Evolutionary conservation across 768 basidiomycete genomes (phyloP), one percentile per base, ranked within the genome.

Genomic region (Lactarius tabidus): DNA sequence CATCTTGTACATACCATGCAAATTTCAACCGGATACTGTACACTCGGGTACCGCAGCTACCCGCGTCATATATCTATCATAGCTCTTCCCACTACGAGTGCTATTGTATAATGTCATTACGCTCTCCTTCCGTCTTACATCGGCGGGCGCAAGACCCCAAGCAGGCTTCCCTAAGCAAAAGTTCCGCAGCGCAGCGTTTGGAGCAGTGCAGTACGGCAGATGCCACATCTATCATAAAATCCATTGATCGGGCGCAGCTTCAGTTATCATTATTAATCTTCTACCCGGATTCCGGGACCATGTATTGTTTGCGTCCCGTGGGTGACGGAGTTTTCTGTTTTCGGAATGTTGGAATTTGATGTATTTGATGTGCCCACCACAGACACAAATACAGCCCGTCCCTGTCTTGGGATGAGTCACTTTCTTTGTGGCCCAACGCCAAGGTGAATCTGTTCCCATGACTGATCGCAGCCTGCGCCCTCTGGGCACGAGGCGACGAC

Each of bases 101-200:
- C 48, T 58, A 38, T 62, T 58, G 60, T 66, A 52, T 62, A 62
- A 52, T 57, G 38, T 64, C n/a, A 59, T 10, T 20, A 48, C n/a
- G 18, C 26, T 36, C 52, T 52, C 51, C 20, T 61, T 60, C 51
- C 51, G 12, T 60, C 51, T 29, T n/a, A 33, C 52, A 20, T 26
- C 38, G 23, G 6, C 31, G 35, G 54, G 31, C 31, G 54, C 2
- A n/a, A 18, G 29, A 6, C 26, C 23, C 48, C 48, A 6, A 26
- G 26, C 26, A 26, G 26, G 23, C 48, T 26, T 51, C 48, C 15
- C 26, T 15, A 51, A 9, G 48, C 48, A 51, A 51, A 51, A 51
- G 48, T 8, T 51, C 48, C 48, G 48, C 26, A 51, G 48, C 43
- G 43, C n/a, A n/a, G n/a, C 15, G 6, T 26, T 26, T 51, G 48